Evolutionary conservation across 1,284 basidiomycete genomes (phyloP).

Genomic region (Sporisorium reilianum): DNA sequence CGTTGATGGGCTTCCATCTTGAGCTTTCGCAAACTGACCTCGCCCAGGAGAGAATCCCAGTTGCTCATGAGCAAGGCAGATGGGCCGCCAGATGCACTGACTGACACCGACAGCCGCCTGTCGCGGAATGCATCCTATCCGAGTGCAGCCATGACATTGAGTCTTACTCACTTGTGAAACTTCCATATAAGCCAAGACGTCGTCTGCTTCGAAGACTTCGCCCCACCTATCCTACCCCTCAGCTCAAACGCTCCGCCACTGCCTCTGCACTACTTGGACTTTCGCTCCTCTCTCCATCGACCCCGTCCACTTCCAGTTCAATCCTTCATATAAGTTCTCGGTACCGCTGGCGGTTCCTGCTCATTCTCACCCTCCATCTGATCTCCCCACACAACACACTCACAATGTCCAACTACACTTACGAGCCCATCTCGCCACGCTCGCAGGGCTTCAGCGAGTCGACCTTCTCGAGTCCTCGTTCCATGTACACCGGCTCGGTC

Average conservation of each 20-base stretch:
- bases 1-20: not conserved
- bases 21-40: not conserved
- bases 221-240: too few species aligned
- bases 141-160: conserved; percentile 19
- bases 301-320: not conserved
- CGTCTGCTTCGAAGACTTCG: not conserved
- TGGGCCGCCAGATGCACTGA: not conserved
- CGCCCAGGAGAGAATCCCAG: not conserved
- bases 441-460: conserved; percentile 37
- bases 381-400: not conserved
- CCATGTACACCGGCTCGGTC: conserved; percentile 31
- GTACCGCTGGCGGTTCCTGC: conserved; percentile 27
- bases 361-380: not conserved
- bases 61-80: not conserved
- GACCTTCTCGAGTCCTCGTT: conserved; percentile 35
- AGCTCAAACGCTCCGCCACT: not conserved
- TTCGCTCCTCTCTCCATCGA: not conserved
- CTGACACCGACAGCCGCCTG: conserved; percentile 15
- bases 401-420: conserved; percentile 36
- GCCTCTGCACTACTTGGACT: not conserved
- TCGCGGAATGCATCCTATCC: conserved; percentile 2
- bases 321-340: conserved; percentile 11
- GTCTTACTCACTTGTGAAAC: conserved; percentile 11
- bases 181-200: conserved; percentile 30
- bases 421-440: conserved; percentile 41